Evolutionary conservation across 352 stramenopile genomes (phyloP), one percentile per base, ranked within the genome.

Genomic region (Pythium plurisporium): DNA sequence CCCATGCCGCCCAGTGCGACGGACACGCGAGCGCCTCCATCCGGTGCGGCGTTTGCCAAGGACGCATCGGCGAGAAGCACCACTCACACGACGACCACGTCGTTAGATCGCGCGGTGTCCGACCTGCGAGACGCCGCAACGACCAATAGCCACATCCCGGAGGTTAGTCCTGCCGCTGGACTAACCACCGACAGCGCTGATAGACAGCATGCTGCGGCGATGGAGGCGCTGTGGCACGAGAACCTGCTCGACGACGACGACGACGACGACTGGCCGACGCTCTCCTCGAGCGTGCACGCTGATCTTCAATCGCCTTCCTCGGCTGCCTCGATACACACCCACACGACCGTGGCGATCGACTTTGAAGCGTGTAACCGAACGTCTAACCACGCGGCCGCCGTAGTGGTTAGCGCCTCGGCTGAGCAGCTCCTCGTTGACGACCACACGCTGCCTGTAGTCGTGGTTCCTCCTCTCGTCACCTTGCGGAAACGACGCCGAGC

Each of bases 401-500:
- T 25, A 15, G 33, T 38, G 33, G 33, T 15, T 38, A 10, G 33
- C 10, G 26, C 19, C 19, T 33, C 41, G 3, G 29, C 26, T 22
- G 19, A 48, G 20, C 3, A 27, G 41, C 20, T 48, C 41, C 8
- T 4, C 2, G 17, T 2, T 2, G 6, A 48, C 25, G 14, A 48
- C 41, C 12, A 48, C 12, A 26, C 41, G 15, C 41, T 3, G 36
- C 36, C 36, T 1, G 4, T 49, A 30, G 23, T 5, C 42, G 5
- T 33, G 34, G 26, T 31, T 15, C 27, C 48, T 15, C 15, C 41
- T 29, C 36, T 62, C 14, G n/a, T 59, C 26, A 38, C 22, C 17
- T 51, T 47, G 5, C 54, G 48, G 27, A 58, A 55, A 10, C 53
- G 57, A 11, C 69, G 73, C n/a, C 68, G 74, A 8, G 76, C 77